A percentile compares a stretch with the other conserved stretches of the same genome.
These are phyloP conservation scores for Chlamydomonas sp. DNA, from an alignment of 139 green algal species.

Conservation along the genomic window DNA sequence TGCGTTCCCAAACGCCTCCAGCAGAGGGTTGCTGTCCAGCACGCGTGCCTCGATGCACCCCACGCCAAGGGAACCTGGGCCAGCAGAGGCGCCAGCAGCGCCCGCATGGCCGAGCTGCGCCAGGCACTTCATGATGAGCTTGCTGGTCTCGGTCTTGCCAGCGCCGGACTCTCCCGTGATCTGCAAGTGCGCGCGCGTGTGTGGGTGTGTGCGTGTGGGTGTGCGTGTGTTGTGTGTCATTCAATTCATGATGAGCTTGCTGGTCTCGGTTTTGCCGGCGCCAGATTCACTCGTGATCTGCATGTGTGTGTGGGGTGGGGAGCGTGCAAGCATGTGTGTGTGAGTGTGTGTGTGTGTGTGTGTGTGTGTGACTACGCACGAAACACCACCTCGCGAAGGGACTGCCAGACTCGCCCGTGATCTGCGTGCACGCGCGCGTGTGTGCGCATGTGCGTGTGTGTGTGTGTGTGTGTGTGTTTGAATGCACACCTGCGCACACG, in stretches of 20 bases:
- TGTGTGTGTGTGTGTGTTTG: too few species aligned
- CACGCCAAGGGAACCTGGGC: not conserved
- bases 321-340: too few species aligned
- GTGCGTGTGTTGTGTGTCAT: too few species aligned
- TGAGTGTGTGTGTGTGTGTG: too few species aligned
- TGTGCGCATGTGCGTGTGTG: too few species aligned
- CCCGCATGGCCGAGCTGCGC: slow-evolving; percentile 35
- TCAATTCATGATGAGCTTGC: slow-evolving; percentile 96
- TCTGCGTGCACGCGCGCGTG: too few species aligned
- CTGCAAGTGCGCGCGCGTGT: slow-evolving; percentile 27
- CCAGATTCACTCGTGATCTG: slow-evolving; percentile 88
- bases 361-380: too few species aligned
- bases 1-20: slow-evolving; percentile 93
- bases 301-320: too few species aligned
- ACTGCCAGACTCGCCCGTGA: too few species aligned
- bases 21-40: slow-evolving; percentile 84
- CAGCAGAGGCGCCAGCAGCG: not conserved
- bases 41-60: slow-evolving; percentile 44
- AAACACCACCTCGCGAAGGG: too few species aligned
- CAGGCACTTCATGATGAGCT: slow-evolving; percentile 90
- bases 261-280: slow-evolving; percentile 98
- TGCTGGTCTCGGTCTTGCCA: slow-evolving; percentile 98
- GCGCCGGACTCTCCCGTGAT: slow-evolving; percentile 89
- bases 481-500: too few species aligned
- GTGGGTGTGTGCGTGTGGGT: not conserved